These are phyloP conservation scores for Tricladium varicosporioides DNA, from an alignment of 2,329 filamentous ascomycete species.

Conservation along the genomic window DNA sequence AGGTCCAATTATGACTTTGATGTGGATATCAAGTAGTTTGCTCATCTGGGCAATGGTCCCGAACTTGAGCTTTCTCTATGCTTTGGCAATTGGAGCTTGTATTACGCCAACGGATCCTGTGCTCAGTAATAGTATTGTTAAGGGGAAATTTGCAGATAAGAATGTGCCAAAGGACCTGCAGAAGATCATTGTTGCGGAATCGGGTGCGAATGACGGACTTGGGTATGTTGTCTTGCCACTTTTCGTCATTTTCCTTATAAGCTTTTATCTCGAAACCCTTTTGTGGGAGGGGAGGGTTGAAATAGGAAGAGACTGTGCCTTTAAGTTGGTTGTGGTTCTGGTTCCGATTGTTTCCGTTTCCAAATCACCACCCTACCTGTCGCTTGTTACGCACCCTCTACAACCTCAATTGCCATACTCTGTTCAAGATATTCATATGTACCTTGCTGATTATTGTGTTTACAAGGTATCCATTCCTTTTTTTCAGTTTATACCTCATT, in stretches of 20 bases:
- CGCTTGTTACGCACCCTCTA: no score
- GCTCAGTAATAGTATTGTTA: slow-evolving; percentile 84
- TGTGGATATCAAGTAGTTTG: slow-evolving; percentile 83
- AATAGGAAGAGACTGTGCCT: no score
- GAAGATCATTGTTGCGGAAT: slow-evolving; percentile 76
- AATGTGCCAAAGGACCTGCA: slow-evolving; percentile 82
- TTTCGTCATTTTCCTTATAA: no score
- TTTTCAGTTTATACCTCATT: slow-evolving; percentile 79
- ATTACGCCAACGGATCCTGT: slow-evolving; percentile 92
- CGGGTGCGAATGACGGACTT: slow-evolving; percentile 83
- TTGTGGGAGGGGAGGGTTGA: no score
- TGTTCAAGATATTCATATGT: no score
- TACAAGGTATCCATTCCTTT: slow-evolving; percentile 75
- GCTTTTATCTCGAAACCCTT: no score
- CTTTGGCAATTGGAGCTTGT: slow-evolving; percentile 77
- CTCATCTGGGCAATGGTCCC: slow-evolving; percentile 77
- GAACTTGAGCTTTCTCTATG: slow-evolving; percentile 69
- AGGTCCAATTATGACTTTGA: slow-evolving; percentile 78
- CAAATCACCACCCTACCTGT: no score
- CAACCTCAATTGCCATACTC: no score
- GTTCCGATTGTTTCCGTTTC: no score
- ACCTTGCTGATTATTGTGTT: slow-evolving; percentile 33
- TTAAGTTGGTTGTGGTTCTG: background rate
- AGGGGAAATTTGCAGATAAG: slow-evolving; percentile 88
- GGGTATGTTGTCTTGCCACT: no score